Evolutionary conservation across 129 eudicot species (phyloP).

Genomic region (Saussurea involucrata): DNA sequence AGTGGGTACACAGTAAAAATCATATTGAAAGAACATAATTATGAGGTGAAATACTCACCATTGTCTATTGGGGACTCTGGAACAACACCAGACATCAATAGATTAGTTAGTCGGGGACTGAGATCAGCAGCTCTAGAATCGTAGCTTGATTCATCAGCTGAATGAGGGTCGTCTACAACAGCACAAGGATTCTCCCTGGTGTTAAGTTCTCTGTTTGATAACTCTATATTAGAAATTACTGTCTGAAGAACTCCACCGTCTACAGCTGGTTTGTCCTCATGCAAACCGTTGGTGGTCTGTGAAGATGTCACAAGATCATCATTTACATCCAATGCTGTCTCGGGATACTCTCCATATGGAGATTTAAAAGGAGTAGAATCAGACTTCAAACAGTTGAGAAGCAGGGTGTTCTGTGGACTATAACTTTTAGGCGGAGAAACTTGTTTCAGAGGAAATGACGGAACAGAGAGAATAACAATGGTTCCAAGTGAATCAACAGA

Average conservation of each 20-base stretch:
- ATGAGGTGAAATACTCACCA: constrained; percentile 33
- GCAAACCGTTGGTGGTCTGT: neutral
- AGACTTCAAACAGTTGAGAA: constrained; percentile 21
- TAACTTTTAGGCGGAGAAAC: constrained; percentile 30
- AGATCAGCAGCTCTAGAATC: constrained; percentile 46
- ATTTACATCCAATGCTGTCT: constrained; percentile 11
- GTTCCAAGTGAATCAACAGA: constrained; percentile 55
- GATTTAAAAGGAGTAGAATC: constrained; percentile 6
- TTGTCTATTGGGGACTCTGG: constrained; percentile 84
- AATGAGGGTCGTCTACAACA: constrained; percentile 1
- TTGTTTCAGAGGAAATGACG: constrained; percentile 29
- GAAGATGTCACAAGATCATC: constrained; percentile 13
- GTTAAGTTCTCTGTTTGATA: constrained; percentile 16
- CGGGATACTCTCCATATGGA: constrained; percentile 10
- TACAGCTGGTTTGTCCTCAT: constrained; percentile 19
- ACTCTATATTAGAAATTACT: constrained; percentile 27
- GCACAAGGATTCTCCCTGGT: constrained; percentile 15
- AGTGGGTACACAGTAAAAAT: neutral
- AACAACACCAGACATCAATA: constrained; percentile 66
- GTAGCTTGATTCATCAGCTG: constrained; percentile 23
- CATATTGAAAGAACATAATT: neutral
- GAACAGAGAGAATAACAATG: constrained; percentile 46
- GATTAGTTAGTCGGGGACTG: constrained; percentile 82
- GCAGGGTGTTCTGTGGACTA: constrained; percentile 8
- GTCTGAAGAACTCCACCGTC: constrained; percentile 16